Base-by-base conservation (phyloP, 2,329 filamentous ascomycete species). In the Ophiostoma tasmaniense region DNA sequence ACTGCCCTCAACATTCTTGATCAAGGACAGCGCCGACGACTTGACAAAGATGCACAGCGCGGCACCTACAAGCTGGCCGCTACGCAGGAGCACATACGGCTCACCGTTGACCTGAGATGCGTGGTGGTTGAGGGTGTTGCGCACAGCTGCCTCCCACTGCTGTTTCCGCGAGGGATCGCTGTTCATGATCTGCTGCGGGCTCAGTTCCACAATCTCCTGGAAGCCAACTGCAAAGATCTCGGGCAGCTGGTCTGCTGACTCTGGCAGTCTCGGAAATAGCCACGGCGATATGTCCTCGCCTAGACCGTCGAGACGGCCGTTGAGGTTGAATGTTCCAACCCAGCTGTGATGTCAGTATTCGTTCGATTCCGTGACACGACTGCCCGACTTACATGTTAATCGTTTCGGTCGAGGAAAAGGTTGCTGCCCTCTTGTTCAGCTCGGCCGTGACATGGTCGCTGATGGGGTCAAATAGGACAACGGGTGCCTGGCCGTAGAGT, bases 131-230 rank as follows among this genome's bases (percentile, higher is more conserved):
- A 99, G 79, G 17, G 89, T 92, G 64, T 82, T 83, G 73, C 89
- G 89, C 30, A 98, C 93, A 3, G 91, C 89, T 67, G 84, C 81
- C 77, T 99, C 95, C 95, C 95, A 99, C 25, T 89, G 81, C 72
- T 92, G 89, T 73, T 94, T 91, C 68, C 91, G 86, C 2, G 89
- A 87, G 0, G 95, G 95, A 76, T 99, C 94, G 71, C 93, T 98
- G 73, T 96, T 97, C 93, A 99, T 97, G 75, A 99, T 98, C 76
- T 99, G 95, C 77, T 98, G 94, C 20, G 96, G 95, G 74, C 92
- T 97, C 64, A 99, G 82, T 76, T 97, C 92, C n/a, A 99, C 95
- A 72, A 99, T 98, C 78, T 99, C 95, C 76, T 99, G 95, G 74
- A 99, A 98, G 0, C 92, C 95, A 20, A 97, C 89, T 8, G 90